Evolutionary conservation across 2,329 filamentous ascomycete species (phyloP), one percentile per base, ranked within the genome.

Genomic region (Phyllosticta citribraziliensis): DNA sequence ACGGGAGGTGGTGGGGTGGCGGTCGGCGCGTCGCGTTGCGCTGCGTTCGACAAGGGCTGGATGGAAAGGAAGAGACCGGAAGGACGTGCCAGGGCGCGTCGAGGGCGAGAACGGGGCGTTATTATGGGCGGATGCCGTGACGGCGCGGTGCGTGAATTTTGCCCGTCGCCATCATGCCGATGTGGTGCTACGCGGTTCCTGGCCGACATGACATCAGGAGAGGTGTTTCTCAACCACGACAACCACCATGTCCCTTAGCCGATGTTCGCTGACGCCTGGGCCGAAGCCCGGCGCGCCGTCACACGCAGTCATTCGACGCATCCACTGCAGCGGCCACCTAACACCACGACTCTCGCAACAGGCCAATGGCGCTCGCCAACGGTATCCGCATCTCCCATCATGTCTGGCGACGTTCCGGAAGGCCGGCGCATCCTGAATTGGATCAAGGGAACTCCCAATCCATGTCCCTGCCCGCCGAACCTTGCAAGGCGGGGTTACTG

Each of bases 401-500:
- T 47, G 40, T 47, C 40, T 47, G 40, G 17, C 40, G 40, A 47
- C 40, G 40, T 47, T 19, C 40, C 40, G 40, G 40, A n/a, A 47
- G 40, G 14, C 40, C 40, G 14, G 40, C 40, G 40, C 40, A n/a
- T 47, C 40, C 14, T 47, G 40, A n/a, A n/a, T 47, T n/a, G 40
- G 40, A 47, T 19, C 14, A 19, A 47, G 40, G 40, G 40, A 47
- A 47, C 14, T 17, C 17, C 40, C 14, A 47, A 47, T n/a, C 40
- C 40, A n/a, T 47, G 40, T 47, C 40, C 47, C 55, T 53, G 53
- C 58, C 54, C n/a, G 9, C 54, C 54, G 51, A 20, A 52, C 33
- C 33, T 47, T 53, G 52, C 19, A 12, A 52, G 54, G 59, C 55
- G 59, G 55, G 59, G 59, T 57, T 40, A 9, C n/a, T 57, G 6